Percentiles rank a stretch among this genome's conserved stretches.
These are phyloP conservation scores for Colletotrichum euphorbiae DNA, from an alignment of 2,329 filamentous ascomycete species.

Conservation along the genomic window DNA sequence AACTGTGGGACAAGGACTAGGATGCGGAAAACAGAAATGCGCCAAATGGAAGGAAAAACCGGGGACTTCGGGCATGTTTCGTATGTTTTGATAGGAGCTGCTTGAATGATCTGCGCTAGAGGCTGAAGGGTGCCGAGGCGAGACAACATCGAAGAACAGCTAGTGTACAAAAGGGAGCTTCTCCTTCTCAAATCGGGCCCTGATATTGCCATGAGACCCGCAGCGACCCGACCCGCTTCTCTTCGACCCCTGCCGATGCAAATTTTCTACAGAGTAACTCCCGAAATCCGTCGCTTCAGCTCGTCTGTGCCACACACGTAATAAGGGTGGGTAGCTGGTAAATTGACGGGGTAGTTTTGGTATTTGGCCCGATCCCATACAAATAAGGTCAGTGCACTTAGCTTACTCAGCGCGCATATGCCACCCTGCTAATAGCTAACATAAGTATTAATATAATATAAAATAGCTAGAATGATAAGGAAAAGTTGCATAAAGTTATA, in stretches of 20 bases:
- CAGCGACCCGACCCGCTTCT: neutral
- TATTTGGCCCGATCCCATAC: too few relatives aligned
- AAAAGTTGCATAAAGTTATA: too few relatives aligned
- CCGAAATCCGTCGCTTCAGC: conserved; percentile 38
- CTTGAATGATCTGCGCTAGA: conserved; percentile 31
- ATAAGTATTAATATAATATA: too few relatives aligned
- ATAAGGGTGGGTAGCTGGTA: too few relatives aligned
- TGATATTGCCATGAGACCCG: neutral
- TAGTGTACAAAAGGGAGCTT: neutral
- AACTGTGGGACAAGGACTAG: neutral
- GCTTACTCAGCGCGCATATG: too few relatives aligned
- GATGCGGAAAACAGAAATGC: neutral
- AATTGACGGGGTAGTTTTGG: too few relatives aligned
- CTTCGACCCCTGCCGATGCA: neutral
- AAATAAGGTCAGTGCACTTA: too few relatives aligned
- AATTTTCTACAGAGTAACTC: conserved; percentile 10
- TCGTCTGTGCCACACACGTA: conserved; percentile 28
- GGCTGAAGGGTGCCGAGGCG: conserved; percentile 27
- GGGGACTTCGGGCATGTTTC: conserved; percentile 4
- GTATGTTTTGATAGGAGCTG: neutral
- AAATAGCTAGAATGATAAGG: too few relatives aligned
- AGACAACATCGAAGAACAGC: conserved; percentile 5
- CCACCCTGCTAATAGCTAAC: too few relatives aligned
- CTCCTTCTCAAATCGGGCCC: conserved; percentile 3
- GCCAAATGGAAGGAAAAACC: conserved; percentile 13